Evolutionary conservation across 2,329 filamentous ascomycete genomes (phyloP).

Genomic region (Apiospora pterosperma): DNA sequence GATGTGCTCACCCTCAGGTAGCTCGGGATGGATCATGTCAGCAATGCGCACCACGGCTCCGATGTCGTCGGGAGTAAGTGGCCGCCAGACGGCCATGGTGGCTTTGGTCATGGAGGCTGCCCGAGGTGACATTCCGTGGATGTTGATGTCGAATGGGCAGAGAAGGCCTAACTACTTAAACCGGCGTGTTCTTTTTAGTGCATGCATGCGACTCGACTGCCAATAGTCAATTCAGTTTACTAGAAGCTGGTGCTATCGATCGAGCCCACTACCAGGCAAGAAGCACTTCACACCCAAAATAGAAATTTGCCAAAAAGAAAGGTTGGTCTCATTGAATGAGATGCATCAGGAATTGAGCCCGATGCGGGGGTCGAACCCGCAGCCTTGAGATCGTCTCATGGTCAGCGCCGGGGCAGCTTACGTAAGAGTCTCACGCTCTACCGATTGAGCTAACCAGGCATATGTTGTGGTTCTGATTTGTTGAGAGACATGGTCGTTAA

Average conservation of each 20-base stretch:
- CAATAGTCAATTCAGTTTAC: no score
- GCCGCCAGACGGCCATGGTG: conserved; percentile 22
- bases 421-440: conserved; percentile 69
- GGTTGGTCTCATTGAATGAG: not conserved
- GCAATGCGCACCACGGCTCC: conserved; percentile 21
- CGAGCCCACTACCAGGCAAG: no score
- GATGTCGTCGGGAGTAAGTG: conserved; percentile 22
- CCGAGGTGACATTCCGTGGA: no score
- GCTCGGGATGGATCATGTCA: conserved; percentile 23
- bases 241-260: no score
- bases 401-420: not conserved
- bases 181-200: not conserved
- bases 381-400: conserved; percentile 26
- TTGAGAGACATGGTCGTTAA: not conserved
- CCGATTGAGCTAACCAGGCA: conserved; percentile 62
- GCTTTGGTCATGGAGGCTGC: not conserved
- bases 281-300: no score
- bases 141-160: no score
- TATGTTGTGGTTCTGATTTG: not conserved
- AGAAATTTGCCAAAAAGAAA: not conserved
- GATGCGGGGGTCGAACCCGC: conserved; percentile 38
- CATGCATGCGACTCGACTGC: not conserved
- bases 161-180: no score
- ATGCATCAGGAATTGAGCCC: conserved; percentile 30
- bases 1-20: conserved; percentile 27